Conservation (phyloP, 495 filamentous ascomycete species). For the Lentithecium fluviatile region DNA sequence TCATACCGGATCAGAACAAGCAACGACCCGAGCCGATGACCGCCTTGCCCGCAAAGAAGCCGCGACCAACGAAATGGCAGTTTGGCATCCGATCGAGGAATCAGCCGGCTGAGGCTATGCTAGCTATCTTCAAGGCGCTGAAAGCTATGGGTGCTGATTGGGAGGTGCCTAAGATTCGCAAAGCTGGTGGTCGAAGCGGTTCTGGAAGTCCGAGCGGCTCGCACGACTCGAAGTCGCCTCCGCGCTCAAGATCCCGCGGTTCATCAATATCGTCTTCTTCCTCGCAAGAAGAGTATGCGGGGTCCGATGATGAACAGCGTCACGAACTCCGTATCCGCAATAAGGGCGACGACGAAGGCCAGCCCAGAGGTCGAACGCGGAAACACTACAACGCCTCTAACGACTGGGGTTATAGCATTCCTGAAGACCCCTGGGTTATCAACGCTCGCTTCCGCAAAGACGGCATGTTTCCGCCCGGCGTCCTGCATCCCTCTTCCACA, state of each 20-base stretch:
- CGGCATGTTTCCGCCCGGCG: constrained; percentile 60
- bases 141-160: constrained; percentile 83
- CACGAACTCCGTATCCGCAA: constrained; percentile 29
- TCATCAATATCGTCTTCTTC: constrained; percentile 26
- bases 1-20: constrained; percentile 55
- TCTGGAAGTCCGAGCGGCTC: constrained; percentile 35
- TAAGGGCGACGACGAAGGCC: constrained; percentile 3
- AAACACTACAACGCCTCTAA: constrained; percentile 39
- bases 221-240: constrained; percentile 12
- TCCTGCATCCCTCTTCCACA: constrained; percentile 53
- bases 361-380: constrained; percentile 18
- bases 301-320: constrained; percentile 4
- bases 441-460: constrained; percentile 81
- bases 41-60: constrained; percentile 55
- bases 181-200: constrained; percentile 35
- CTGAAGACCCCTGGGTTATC: constrained; percentile 94
- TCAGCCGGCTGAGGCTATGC: constrained; percentile 85
- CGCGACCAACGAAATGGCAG: constrained; percentile 81
- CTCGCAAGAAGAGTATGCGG: constrained; percentile 16
- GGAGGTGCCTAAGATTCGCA: constrained; percentile 56
- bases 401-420: constrained; percentile 67
- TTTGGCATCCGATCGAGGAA: constrained; percentile 95
- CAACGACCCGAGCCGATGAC: constrained; percentile 65
- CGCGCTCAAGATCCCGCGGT: constrained; percentile 20
- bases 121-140: constrained; percentile 90